Evolutionary conservation across 2,329 filamentous ascomycete genomes (phyloP), one percentile per base, ranked within the genome.

Genomic region (Westerdykella ornata): DNA sequence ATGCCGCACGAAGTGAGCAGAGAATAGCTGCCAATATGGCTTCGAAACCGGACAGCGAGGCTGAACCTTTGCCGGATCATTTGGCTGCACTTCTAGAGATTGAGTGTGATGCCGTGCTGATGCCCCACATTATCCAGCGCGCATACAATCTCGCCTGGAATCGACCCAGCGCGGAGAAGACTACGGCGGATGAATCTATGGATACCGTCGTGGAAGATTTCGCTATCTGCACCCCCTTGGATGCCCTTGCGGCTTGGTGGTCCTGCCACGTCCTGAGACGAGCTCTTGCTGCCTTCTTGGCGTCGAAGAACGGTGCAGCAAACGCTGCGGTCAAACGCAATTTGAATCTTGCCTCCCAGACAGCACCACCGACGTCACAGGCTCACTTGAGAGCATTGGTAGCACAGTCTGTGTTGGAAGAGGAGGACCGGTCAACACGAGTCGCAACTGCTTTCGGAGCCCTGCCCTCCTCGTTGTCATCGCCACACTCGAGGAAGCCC

Each of bases 101-200:
- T 46, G 83, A 90, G 19, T 88, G 84, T 50, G 86, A 94, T 39
- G 80, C 88, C 16, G 86, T 96, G 7, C 75, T 97, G 50, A 82
- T 81, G 48, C 77, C 85, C 39, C 75, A 76, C 34, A 83, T 95
- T 46, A 77, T 90, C 30, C 87, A 94, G 65, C 81, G 88, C 41
- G 88, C 88, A 1, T 86, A 90, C 62, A 95, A 94, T 60, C 74
- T 96, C 13, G 87, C 88, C 2, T 95, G 88, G 78, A 92, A 95
- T 65, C 76, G 79, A 43, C 80, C 82, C 4, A 90, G 84, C 0
- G 80, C 81, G 2, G 73, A 85, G 54, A 80, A 82, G 20, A 76
- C 81, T 0, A 69, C 74, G 33, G 71, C 75, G 3, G 83, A 86
- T 48, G 80, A 83, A 39, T 80, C 85, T 36, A 84, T 94, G 74